phyloP scores from a whole-genome alignment of 78 protist genomes.

The Tieghemostelium lacteum region DNA sequence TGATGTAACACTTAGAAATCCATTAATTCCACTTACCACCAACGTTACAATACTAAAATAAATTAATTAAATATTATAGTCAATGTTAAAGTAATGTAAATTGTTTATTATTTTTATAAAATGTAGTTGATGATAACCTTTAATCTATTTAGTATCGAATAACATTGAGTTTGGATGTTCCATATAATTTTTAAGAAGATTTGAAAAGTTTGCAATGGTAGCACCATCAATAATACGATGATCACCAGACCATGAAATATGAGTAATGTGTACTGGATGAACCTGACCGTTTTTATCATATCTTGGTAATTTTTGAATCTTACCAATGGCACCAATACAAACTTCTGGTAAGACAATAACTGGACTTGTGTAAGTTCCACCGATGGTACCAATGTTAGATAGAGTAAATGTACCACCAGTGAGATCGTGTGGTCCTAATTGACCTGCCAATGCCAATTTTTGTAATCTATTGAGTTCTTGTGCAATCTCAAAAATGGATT shows the following conservation, averaged over 20 bases:
- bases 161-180: constrained; percentile 92
- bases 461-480: constrained; percentile 93
- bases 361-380: constrained; percentile 94
- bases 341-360: constrained; percentile 90
- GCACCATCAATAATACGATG: constrained; percentile 97
- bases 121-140: too few species aligned
- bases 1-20: constrained; percentile 29
- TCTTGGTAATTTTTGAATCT: constrained; percentile 88
- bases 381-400: constrained; percentile 95
- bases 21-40: constrained; percentile 44
- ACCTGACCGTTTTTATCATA: constrained; percentile 81
- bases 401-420: constrained; percentile 94
- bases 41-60: constrained; percentile 18
- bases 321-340: constrained; percentile 86
- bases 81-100: too few species aligned
- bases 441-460: constrained; percentile 46
- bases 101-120: too few species aligned
- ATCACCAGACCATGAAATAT: constrained; percentile 93
- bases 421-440: constrained; percentile 57
- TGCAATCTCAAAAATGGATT: constrained; percentile 93
- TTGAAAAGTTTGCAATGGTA: constrained; percentile 92
- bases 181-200: constrained; percentile 75
- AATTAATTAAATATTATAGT: not conserved
- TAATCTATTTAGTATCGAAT: constrained; percentile 83
- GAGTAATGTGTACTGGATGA: constrained; percentile 55